These are phyloP conservation scores for Rachicladosporium sp. DNA, from an alignment of 2,329 filamentous ascomycete species.

Conservation along the genomic window DNA sequence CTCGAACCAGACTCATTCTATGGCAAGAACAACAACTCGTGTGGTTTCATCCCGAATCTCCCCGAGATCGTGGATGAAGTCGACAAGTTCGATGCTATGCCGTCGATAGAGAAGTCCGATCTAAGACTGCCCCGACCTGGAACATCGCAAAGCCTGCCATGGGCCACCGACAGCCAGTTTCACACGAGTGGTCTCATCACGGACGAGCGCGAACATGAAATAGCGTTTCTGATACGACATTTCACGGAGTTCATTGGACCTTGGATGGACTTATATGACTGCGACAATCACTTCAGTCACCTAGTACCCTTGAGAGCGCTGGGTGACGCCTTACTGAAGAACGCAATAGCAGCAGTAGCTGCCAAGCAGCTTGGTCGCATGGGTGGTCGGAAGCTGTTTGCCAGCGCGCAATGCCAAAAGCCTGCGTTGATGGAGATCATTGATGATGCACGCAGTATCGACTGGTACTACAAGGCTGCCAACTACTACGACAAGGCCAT, in stretches of 20 bases:
- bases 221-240: slow-evolving; percentile 47
- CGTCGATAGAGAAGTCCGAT: slow-evolving; percentile 2
- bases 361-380: slow-evolving; percentile 49
- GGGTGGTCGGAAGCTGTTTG: slow-evolving; percentile 38
- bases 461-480: slow-evolving; percentile 49
- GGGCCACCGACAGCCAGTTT: slow-evolving; percentile 19
- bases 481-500: slow-evolving; percentile 45
- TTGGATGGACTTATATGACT: slow-evolving; percentile 46
- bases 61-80: slow-evolving; percentile 22
- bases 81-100: slow-evolving; percentile 9
- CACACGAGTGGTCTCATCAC: slow-evolving; percentile 22
- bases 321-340: slow-evolving; percentile 36
- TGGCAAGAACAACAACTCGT: slow-evolving; percentile 18
- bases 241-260: slow-evolving; percentile 48
- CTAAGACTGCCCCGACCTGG: not conserved
- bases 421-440: slow-evolving; percentile 43
- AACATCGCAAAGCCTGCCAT: slow-evolving; percentile 3
- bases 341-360: slow-evolving; percentile 48
- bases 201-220: slow-evolving; percentile 38
- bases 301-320: slow-evolving; percentile 46
- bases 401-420: slow-evolving; percentile 34
- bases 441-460: slow-evolving; percentile 34
- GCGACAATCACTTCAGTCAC: slow-evolving; percentile 47
- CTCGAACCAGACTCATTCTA: slow-evolving; percentile 20
- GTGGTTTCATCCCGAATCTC: slow-evolving; percentile 22